A percentile compares a stretch with the other conserved stretches of the same genome.
Evolutionary conservation across 495 filamentous ascomycete species (phyloP).

Genomic region (Tuber brumale): DNA sequence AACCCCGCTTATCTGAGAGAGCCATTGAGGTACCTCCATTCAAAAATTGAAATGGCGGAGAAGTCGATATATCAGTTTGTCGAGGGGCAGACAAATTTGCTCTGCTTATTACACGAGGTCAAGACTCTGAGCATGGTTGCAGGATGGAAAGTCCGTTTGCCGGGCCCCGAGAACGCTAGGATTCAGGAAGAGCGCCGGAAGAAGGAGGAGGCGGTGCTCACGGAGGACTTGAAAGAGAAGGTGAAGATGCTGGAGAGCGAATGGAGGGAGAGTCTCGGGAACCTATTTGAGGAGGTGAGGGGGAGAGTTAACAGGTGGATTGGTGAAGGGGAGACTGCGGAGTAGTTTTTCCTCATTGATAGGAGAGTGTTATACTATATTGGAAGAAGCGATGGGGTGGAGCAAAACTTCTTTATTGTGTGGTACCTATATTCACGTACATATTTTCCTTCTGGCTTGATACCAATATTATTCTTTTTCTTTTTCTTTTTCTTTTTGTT

Average conservation of each 20-base stretch:
- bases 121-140: constrained; percentile 63
- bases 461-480: constrained; percentile 13
- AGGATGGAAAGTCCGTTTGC: constrained; percentile 49
- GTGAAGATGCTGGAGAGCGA: constrained; percentile 70
- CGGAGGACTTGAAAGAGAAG: constrained; percentile 52
- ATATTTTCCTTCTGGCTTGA: constrained; percentile 23
- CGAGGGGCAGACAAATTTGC: constrained; percentile 82
- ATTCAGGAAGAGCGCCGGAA: constrained; percentile 52
- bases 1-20: constrained; percentile 70
- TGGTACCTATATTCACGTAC: constrained; percentile 26
- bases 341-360: neutral
- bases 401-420: neutral
- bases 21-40: constrained; percentile 83
- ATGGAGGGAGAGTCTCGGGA: constrained; percentile 64
- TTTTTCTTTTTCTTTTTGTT: constrained; percentile 1
- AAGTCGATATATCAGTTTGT: constrained; percentile 94
- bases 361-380: neutral
- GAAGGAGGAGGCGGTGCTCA: constrained; percentile 51
- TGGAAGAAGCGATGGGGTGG: neutral
- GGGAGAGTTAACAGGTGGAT: constrained; percentile 42
- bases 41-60: constrained; percentile 74
- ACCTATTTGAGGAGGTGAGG: constrained; percentile 51
- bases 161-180: constrained; percentile 53
- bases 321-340: constrained; percentile 28
- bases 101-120: constrained; percentile 75